A percentile compares a stretch with the other conserved stretches of the same genome.
phyloP scores from a whole-genome alignment of 139 green algal genomes.

The Edaphochlamys debaryana region DNA sequence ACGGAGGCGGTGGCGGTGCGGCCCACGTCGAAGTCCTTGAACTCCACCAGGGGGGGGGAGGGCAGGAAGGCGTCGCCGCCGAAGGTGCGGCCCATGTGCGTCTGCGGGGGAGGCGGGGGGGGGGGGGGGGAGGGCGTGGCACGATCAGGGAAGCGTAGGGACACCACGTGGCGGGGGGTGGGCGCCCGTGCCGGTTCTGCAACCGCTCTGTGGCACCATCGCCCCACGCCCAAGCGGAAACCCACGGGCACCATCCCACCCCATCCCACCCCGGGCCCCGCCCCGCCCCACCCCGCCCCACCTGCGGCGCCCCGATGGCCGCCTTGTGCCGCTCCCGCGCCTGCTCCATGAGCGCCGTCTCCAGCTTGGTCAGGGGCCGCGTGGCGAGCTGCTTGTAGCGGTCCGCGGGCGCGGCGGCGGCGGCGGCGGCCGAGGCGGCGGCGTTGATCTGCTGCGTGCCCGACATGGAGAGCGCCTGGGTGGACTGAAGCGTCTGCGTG shows the following conservation, averaged over 20 bases:
- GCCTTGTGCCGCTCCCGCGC: conserved; percentile 58
- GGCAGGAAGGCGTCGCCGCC: conserved; percentile 69
- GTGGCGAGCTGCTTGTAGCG: conserved; percentile 48
- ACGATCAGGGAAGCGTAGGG: too few species aligned
- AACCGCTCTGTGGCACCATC: too few species aligned
- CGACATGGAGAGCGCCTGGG: background rate
- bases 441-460: background rate
- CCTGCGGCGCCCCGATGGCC: conserved; percentile 52
- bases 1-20: conserved; percentile 54
- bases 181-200: too few species aligned
- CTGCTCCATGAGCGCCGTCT: conserved; percentile 52
- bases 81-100: conserved; percentile 65
- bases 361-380: conserved; percentile 62
- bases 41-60: conserved; percentile 59
- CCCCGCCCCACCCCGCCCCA: too few species aligned
- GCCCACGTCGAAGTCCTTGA: conserved; percentile 68
- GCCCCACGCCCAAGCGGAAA: too few species aligned
- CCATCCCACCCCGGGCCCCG: too few species aligned
- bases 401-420: too few species aligned
- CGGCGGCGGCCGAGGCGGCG: too few species aligned
- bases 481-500: background rate
- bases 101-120: conserved; percentile 42
- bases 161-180: too few species aligned
- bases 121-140: too few species aligned
- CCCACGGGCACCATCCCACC: too few species aligned